A percentile compares a stretch with the other conserved stretches of the same genome.
phyloP scores from a whole-genome alignment of 2,329 filamentous ascomycete genomes.

The Blastomyces emzantsi region DNA sequence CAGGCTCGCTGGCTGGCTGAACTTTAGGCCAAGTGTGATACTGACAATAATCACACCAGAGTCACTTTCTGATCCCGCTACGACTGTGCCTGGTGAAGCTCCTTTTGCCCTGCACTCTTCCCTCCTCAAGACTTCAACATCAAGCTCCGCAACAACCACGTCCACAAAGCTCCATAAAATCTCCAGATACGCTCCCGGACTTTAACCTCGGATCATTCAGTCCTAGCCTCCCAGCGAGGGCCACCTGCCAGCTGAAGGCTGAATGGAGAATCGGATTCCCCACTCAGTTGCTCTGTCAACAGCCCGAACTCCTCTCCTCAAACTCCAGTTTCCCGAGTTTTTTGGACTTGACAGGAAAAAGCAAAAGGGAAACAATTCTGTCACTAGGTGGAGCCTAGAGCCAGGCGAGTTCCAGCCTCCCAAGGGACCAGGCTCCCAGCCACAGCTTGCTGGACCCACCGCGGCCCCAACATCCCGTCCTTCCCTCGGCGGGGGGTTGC shows the following conservation, averaged over 20 bases:
- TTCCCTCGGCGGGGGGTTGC: not conserved
- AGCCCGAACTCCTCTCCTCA: not conserved
- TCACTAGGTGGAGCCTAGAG: not conserved
- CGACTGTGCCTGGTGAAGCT: not conserved
- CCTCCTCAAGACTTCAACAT: not conserved
- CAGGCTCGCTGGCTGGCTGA: conserved; percentile 2
- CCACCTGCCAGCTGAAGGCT: not conserved
- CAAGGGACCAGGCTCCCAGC: not conserved
- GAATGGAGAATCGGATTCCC: not conserved
- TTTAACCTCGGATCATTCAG: conserved; percentile 6
- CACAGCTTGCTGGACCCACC: not conserved
- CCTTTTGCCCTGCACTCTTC: not conserved
- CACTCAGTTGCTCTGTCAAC: conserved; percentile 3
- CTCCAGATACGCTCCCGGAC: not conserved
- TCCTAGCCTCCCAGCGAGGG: not conserved
- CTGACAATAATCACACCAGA: not conserved
- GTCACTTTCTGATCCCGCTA: not conserved
- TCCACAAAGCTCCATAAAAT: not conserved
- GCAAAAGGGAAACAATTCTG: not conserved
- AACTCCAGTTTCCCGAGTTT: conserved; percentile 1
- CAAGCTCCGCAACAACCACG: not conserved
- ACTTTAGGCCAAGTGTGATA: not conserved
- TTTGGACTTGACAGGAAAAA: not conserved
- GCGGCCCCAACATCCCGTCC: not conserved
- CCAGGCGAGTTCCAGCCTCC: not conserved